Evolutionary conservation across 176 grass and related monocot genomes (phyloP).

Genomic region (Rhynchospora pubera): DNA sequence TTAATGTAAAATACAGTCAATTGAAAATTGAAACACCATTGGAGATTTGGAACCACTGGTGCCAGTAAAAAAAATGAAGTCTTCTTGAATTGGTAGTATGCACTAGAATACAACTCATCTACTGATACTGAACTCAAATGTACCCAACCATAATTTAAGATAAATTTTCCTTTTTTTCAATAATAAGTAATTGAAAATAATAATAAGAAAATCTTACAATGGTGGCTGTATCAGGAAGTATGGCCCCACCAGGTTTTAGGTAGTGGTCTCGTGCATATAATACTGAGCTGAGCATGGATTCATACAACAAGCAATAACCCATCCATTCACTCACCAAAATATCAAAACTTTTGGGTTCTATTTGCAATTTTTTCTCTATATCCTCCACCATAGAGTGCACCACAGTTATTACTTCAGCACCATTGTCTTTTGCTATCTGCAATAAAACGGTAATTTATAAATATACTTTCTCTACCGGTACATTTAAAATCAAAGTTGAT

Average conservation of each 20-base stretch:
- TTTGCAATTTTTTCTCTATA: constrained; percentile 48
- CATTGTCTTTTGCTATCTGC: constrained; percentile 83
- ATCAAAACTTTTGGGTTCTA: constrained; percentile 57
- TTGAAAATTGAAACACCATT: background rate
- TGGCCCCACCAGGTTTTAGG: constrained; percentile 80
- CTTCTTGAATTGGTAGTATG: background rate
- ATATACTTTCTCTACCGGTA: background rate
- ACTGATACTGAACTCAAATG: background rate
- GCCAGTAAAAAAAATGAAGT: background rate
- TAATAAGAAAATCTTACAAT: constrained; percentile 49
- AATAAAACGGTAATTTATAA: constrained; percentile 4
- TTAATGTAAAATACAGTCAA: background rate
- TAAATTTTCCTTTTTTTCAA: background rate
- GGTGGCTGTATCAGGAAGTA: constrained; percentile 82
- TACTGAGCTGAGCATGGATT: constrained; percentile 96
- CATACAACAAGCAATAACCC: constrained; percentile 91
- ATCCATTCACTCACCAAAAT: constrained; percentile 98
- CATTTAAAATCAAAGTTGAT: background rate
- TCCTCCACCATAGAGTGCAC: constrained; percentile 84
- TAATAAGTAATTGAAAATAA: constrained; percentile 1
- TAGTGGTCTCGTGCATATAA: constrained; percentile 84
- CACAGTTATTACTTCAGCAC: constrained; percentile 47
- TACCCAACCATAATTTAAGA: background rate
- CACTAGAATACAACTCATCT: background rate
- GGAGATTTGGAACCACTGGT: background rate